Evolutionary conservation across 768 basidiomycete genomes (phyloP), one percentile per base, ranked within the genome.

Genomic region (Trametopsis cervina): DNA sequence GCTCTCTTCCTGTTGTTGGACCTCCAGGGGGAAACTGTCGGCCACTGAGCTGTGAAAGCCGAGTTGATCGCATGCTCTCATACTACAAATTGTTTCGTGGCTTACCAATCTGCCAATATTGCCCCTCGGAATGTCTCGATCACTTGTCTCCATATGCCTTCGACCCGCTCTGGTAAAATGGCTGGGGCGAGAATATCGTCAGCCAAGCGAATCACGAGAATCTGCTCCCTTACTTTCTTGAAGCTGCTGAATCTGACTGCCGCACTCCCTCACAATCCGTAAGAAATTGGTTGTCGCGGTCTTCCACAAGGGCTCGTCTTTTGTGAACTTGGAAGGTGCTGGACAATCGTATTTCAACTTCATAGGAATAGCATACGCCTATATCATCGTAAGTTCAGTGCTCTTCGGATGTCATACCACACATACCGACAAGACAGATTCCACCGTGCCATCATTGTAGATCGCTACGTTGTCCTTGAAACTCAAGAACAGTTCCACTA

Each of bases 261-360:
- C 70, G 54, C 80, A 80, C 50, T 85, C 83, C 48, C 80, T 85
- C 38, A 89, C 83, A 25, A 89, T 74, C 12, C 72, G 71, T 58
- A 93, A 68, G 64, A 90, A 90, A 57, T 74, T 81, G 12, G 73
- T 77, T 2, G 87, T 91, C n/a, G 92, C 94, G 0, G 91, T 93
- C 68, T 93, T 94, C 95, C 95, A 98, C 2, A 99, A 68, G 0
- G 94, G 92, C 18, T 65, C 68, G 58, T 94, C 95, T 46, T 89
- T 84, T 2, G 89, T 91, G 60, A 81, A 90, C 60, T 85, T 92
- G 35, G 86, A 91, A 0, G 95, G 78, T 0, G 87, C 69, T 0
- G 95, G 94, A 63, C 94, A 96, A 27, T 95, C 91, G 54, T 97
- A 95, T 66, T 94, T 94, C 54, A 98, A 69, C 60, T 93, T 92